phyloP scores from a whole-genome alignment of 441 rosid genomes.

The Populus hybrid region DNA sequence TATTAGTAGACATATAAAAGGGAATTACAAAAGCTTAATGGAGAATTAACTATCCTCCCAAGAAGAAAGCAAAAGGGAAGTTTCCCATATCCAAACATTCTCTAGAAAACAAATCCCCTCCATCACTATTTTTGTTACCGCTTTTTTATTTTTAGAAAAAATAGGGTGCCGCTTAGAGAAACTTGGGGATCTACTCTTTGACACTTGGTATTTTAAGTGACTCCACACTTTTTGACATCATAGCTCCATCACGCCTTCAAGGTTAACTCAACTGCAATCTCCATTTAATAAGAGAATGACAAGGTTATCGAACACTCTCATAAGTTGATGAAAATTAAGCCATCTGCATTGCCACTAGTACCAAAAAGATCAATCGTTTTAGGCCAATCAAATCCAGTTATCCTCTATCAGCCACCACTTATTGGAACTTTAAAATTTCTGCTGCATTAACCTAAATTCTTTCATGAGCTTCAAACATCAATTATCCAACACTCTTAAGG shows the following conservation, averaged over 20 bases:
- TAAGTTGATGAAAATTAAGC: not conserved
- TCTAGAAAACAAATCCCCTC: too few species aligned
- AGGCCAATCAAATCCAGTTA: not conserved
- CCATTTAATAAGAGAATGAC: not conserved
- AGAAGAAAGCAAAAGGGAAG: not conserved
- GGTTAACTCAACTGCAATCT: not conserved
- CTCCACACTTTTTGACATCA: not conserved
- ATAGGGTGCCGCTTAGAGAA: too few species aligned
- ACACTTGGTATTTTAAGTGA: not conserved
- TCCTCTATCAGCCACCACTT: not conserved
- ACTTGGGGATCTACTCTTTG: not conserved
- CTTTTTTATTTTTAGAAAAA: too few species aligned
- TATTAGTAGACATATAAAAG: not conserved
- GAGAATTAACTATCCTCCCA: not conserved
- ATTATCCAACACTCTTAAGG: not conserved
- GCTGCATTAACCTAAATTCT: not conserved
- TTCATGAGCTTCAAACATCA: not conserved
- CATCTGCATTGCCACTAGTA: not conserved
- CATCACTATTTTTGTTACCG: too few species aligned
- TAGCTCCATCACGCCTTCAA: not conserved
- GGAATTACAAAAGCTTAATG: not conserved
- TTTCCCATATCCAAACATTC: too few species aligned
- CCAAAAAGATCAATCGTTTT: not conserved
- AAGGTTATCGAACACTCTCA: not conserved
- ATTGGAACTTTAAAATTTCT: not conserved